Evolutionary conservation across 148 eudicot species (phyloP).

Genomic region (Mesembryanthemum crystallinum): DNA sequence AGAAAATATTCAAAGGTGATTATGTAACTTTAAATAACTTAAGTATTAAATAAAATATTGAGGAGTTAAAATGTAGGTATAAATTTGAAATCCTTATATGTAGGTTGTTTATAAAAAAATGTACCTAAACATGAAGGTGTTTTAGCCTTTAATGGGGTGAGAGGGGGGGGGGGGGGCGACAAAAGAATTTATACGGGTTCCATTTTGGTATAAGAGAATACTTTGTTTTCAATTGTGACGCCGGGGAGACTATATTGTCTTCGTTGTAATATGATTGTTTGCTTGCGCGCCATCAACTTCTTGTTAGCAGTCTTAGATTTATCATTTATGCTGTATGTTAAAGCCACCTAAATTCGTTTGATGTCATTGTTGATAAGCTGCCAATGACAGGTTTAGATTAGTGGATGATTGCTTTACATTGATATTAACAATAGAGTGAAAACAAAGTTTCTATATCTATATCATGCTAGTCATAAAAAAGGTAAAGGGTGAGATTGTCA

Average conservation of each 20-base stretch:
- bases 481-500: background rate
- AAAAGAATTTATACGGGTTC: too few relatives aligned
- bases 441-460: background rate
- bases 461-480: background rate
- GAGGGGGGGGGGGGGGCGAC: too few relatives aligned
- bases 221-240: too few relatives aligned
- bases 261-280: background rate
- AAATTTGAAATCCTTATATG: too few relatives aligned
- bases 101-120: too few relatives aligned
- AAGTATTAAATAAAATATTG: too few relatives aligned
- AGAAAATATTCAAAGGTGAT: too few relatives aligned
- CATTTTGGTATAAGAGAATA: too few relatives aligned
- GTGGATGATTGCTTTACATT: background rate
- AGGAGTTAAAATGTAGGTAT: too few relatives aligned
- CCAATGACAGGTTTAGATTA: background rate
- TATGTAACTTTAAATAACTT: too few relatives aligned
- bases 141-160: too few relatives aligned
- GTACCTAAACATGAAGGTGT: too few relatives aligned
- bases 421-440: background rate
- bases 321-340: background rate
- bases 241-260: background rate
- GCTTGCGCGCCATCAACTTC: background rate
- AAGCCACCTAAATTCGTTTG: background rate
- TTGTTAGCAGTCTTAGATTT: background rate
- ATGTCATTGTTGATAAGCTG: background rate